phyloP scores from a whole-genome alignment of 257 asterid genomes.

The Perilla frutescens region DNA sequence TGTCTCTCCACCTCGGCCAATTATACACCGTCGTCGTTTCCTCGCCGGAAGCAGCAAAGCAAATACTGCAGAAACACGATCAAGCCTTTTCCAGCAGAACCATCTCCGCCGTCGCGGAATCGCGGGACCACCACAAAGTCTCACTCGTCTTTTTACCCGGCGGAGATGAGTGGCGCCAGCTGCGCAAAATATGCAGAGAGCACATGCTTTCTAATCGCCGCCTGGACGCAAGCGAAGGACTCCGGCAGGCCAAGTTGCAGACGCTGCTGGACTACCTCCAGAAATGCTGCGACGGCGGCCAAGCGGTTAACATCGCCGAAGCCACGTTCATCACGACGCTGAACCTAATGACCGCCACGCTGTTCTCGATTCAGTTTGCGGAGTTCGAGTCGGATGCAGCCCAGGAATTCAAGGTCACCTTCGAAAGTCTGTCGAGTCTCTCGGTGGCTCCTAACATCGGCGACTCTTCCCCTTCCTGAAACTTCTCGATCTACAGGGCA shows the following conservation, averaged over 20 bases:
- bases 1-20: constrained; percentile 45
- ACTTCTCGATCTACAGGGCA: constrained; percentile 45
- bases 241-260: constrained; percentile 38
- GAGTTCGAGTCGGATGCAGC: constrained; percentile 30
- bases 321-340: constrained; percentile 42
- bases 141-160: constrained; percentile 39
- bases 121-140: constrained; percentile 37
- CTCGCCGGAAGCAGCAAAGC: constrained; percentile 41
- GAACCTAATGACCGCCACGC: constrained; percentile 45
- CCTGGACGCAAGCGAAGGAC: constrained; percentile 37
- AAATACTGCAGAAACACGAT: constrained; percentile 42
- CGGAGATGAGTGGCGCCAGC: constrained; percentile 38
- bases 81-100: constrained; percentile 35
- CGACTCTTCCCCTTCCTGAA: constrained; percentile 42
- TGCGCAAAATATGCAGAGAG: constrained; percentile 41
- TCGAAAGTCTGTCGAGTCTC: constrained; percentile 15
- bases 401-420: constrained; percentile 36
- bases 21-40: constrained; percentile 37
- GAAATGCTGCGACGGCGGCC: constrained; percentile 11
- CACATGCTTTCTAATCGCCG: constrained; percentile 36
- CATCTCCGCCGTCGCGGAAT: constrained; percentile 23
- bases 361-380: constrained; percentile 40
- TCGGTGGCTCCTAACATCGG: constrained; percentile 40
- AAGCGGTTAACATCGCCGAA: constrained; percentile 32
- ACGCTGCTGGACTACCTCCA: constrained; percentile 26